Conservation (phyloP, 2,329 filamentous ascomycete species). For the Epicoccum sorghinum region DNA sequence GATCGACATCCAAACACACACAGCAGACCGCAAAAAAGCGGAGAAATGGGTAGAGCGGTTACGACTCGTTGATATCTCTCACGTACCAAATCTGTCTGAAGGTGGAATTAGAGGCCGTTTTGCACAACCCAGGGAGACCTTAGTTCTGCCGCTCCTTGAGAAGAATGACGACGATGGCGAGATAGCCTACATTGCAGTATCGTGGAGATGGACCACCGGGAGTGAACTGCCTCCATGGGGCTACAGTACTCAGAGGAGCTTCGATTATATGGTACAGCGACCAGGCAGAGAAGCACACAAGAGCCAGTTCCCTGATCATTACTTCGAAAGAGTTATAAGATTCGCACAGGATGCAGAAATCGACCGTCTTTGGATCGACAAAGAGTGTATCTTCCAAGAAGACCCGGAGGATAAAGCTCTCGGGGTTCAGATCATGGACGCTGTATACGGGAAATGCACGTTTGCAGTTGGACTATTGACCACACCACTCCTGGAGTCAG, state of each 20-base stretch:
- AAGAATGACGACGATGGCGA: conserved; percentile 4
- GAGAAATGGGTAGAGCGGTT: conserved; percentile 18
- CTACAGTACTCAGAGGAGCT: conserved; percentile 1
- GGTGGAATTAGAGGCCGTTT: too few species aligned
- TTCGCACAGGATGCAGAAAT: conserved; percentile 19
- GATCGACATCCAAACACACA: conserved; percentile 17
- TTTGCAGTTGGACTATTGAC: conserved; percentile 23
- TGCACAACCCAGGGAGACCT: not conserved
- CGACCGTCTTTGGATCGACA: conserved; percentile 25
- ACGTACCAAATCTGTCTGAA: not conserved
- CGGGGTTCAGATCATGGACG: conserved; percentile 29
- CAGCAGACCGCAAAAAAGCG: conserved; percentile 12
- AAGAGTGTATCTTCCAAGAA: conserved; percentile 30
- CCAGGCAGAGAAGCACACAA: conserved; percentile 7
- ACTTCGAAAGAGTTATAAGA: conserved; percentile 25
- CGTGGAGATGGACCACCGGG: conserved; percentile 19
- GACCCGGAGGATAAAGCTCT: conserved; percentile 9
- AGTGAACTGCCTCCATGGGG: not conserved
- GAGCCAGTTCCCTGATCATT: conserved; percentile 23
- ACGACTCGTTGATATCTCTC: conserved; percentile 26
- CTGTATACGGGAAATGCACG: conserved; percentile 21
- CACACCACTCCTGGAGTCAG: conserved; percentile 10
- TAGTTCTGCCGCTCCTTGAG: conserved; percentile 6
- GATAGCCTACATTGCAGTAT: conserved; percentile 26
- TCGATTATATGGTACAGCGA: conserved; percentile 17